Base-by-base conservation (phyloP, 1,284 basidiomycete genomes). In the Xerocomus amazonicus region DNA sequence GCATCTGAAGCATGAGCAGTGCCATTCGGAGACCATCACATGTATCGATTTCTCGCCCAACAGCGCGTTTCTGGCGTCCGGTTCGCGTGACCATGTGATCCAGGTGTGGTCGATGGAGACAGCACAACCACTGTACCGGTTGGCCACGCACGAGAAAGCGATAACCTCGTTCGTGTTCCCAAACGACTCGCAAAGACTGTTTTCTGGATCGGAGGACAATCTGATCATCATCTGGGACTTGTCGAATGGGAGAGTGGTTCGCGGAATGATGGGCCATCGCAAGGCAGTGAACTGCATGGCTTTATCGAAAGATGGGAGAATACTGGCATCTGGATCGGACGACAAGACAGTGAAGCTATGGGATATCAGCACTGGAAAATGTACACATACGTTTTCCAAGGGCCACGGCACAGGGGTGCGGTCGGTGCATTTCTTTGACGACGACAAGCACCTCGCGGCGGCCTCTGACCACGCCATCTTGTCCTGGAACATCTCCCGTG, bases 301-400 rank as follows among this genome's bases (percentile, higher is more conserved):
- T 5, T 19, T 56, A 7, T 63, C 60, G 16, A n/a, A 31, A 16
- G 44, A 61, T 33, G 53, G 59, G 17, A 34, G 14, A 14, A 38
- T 38, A 3, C 1, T 59, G 14, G 56, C 45, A 1, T 54, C 59
- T 0, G 59, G 58, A 23, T 60, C 60, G 1, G 47, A 58, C 23
- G 63, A 65, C 51, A 57, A 59, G 33, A 56, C 53, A 0, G 23
- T 67, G 40, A 63, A 58, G 34, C 35, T 66, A 14, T 60, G 59
- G 59, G 47, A 61, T 12, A 28, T 26, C 13, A 8, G 2, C 1
- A 43, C 56, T 0, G 56, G 61, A 14, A 50, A 61, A 41, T 60
- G 56, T 6, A 56, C 17, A 0, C 36, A 28, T 2, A 59, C 56
- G 0, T 43, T 63, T 17, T 56, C 50, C 19, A 61, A 53, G 23